Evolutionary conservation across 176 grass and related monocot species (phyloP), one percentile per base, ranked within the genome.

Genomic region (Raddia guianensis): DNA sequence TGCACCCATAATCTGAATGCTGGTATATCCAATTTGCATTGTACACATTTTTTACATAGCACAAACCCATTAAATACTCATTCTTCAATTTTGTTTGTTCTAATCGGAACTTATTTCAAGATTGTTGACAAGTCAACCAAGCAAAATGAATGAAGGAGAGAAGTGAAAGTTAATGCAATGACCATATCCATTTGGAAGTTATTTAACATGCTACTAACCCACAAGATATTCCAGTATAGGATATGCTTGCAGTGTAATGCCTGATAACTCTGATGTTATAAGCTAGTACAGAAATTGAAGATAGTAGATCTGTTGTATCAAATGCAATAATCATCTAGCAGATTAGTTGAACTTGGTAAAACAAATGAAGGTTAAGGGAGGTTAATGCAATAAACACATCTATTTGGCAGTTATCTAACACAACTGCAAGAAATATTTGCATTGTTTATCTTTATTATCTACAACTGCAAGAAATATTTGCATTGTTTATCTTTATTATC

Each of bases 261-360:
- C 16, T 42, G 40, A 21, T 56, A 72, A 62, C 44, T 34, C 8
- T 43, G 11, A 40, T 40, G 3, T 48, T 59, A 76, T 34, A 74
- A 73, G 67, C 27, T 40, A 49, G 14, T 81, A 75, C 6, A 3
- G 43, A 74, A 19, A 45, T 15, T 40, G 44, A 49, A 61, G 48
- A 50, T 8, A 72, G 68, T 7, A 50, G 20, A 72, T 16, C n/a
- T 71, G 32, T 64, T 72, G 20, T 45, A 15, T 48, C 58, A 16
- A 58, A 12, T 61, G 47, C 20, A 76, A 60, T 37, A 85, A 27
- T 43, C n/a, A 53, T 75, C n/a, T 32, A 75, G 44, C 20, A 68
- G 10, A 3, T 40, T 40, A 40, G 37, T 40, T 40, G 37, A 40
- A 53, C 19, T 37, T 43, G 63, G 58, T 63, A 56, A 69, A 43